Percentiles rank a stretch among this genome's conserved stretches.
Evolutionary conservation across 225 moss, liverwort and hornwort species (phyloP).

Genomic region (Takakia lepidozioides): DNA sequence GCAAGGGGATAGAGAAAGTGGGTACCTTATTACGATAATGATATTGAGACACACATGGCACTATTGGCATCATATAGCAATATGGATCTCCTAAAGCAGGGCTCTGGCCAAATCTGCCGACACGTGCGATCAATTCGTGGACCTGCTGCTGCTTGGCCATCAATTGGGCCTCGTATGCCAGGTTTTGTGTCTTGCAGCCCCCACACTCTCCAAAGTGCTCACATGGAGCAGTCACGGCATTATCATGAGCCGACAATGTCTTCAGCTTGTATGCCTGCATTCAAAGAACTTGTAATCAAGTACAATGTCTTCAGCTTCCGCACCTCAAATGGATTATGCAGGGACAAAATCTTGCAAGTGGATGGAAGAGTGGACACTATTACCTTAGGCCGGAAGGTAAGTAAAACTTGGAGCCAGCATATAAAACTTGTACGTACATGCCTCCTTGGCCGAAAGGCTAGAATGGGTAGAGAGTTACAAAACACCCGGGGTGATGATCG

Average conservation of each 20-base stretch:
- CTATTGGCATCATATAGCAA: slow-evolving; percentile 72
- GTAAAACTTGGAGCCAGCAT: too few relatives aligned
- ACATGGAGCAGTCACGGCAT: slow-evolving; percentile 84
- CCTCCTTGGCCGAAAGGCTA: too few relatives aligned
- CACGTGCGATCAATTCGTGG: slow-evolving; percentile 80
- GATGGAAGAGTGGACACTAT: too few relatives aligned
- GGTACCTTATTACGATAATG: slow-evolving; percentile 96
- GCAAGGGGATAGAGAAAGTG: too few relatives aligned
- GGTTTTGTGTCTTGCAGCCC: slow-evolving; percentile 90
- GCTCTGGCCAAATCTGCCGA: slow-evolving; percentile 85
- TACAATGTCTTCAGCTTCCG: too few relatives aligned
- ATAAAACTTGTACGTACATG: too few relatives aligned
- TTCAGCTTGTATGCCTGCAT: slow-evolving; percentile 91
- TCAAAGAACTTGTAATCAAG: too few relatives aligned
- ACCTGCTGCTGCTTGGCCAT: slow-evolving; percentile 82
- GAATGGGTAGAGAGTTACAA: too few relatives aligned
- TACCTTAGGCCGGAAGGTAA: too few relatives aligned
- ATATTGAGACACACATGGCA: slow-evolving; percentile 71
- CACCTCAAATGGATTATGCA: too few relatives aligned
- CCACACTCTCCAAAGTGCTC: slow-evolving; percentile 93
- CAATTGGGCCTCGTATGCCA: slow-evolving; percentile 84
- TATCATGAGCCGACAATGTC: slow-evolving; percentile 73
- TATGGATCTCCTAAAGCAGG: slow-evolving; percentile 38
- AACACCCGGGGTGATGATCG: too few relatives aligned
- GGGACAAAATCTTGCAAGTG: too few relatives aligned